Evolutionary conservation across 2,329 filamentous ascomycete species (phyloP).

Genomic region (Acrodontium crateriforme): DNA sequence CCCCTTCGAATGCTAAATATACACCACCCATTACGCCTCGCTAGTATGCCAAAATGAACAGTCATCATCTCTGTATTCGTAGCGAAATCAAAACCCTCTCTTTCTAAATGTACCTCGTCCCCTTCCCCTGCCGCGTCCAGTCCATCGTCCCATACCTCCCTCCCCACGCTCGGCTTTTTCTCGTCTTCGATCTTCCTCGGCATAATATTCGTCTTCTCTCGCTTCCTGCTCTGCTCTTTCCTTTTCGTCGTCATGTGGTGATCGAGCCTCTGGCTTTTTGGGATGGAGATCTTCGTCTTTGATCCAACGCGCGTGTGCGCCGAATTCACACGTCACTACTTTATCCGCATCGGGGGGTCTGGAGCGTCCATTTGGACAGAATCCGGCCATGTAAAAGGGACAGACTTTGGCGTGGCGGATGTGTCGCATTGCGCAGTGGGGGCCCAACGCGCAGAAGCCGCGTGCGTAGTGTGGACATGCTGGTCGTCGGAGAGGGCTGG

Average conservation of each 20-base stretch:
- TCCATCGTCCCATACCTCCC: constrained; percentile 17
- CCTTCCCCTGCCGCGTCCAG: constrained; percentile 35
- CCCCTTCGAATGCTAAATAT: too few species aligned
- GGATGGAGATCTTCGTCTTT: constrained; percentile 47
- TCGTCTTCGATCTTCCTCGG: constrained; percentile 36
- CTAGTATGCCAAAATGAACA: too few species aligned
- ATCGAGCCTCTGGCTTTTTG: constrained; percentile 41
- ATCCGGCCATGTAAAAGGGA: constrained; percentile 77
- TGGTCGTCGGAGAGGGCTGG: constrained; percentile 44
- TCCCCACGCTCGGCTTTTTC: constrained; percentile 34
- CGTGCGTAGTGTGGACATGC: constrained; percentile 75
- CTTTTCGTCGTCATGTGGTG: constrained; percentile 63
- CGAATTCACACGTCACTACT: constrained; percentile 52
- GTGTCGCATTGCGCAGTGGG: constrained; percentile 77
- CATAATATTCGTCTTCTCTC: constrained; percentile 38
- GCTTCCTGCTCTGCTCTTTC: constrained; percentile 49
- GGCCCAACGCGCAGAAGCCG: constrained; percentile 87
- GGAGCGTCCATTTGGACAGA: constrained; percentile 65
- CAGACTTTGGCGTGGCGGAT: constrained; percentile 63
- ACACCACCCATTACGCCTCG: too few species aligned
- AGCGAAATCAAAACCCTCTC: constrained; percentile 5
- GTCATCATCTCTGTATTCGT: too few species aligned
- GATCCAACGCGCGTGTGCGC: constrained; percentile 69
- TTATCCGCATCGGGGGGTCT: constrained; percentile 22
- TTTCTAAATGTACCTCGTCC: constrained; percentile 23